Evolutionary conservation across 2,329 filamentous ascomycete species (phyloP).

Genomic region (Claviceps purpurea): DNA sequence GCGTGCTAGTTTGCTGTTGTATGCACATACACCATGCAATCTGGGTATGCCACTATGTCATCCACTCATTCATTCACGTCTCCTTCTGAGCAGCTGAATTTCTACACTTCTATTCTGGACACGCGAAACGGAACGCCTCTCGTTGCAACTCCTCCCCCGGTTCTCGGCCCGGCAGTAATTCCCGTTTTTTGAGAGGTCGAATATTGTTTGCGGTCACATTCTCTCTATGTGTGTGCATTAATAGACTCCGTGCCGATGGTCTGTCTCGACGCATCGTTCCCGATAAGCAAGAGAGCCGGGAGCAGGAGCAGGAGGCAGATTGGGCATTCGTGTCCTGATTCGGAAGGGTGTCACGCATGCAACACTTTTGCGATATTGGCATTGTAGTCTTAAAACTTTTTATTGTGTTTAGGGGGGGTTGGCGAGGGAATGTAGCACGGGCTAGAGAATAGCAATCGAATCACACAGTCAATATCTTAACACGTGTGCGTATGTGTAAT

Average conservation of each 20-base stretch:
- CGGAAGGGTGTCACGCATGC: neutral
- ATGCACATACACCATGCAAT: neutral
- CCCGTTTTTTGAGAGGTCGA: neutral
- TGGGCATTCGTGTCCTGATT: neutral
- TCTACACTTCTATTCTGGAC: slow-evolving; percentile 6
- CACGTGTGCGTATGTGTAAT: neutral
- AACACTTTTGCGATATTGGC: slow-evolving; percentile 1
- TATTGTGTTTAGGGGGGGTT: slow-evolving; percentile 1
- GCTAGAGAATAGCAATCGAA: slow-evolving; percentile 3
- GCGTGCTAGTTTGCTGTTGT: neutral
- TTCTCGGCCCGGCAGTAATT: neutral
- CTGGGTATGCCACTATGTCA: neutral
- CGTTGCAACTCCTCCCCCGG: neutral
- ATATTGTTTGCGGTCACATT: neutral
- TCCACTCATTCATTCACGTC: slow-evolving; percentile 5
- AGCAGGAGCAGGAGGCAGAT: neutral
- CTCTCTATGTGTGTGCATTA: neutral
- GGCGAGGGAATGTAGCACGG: slow-evolving; percentile 3
- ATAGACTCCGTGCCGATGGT: neutral
- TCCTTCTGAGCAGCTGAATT: slow-evolving; percentile 1
- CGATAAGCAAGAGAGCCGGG: too few species aligned
- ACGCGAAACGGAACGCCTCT: neutral
- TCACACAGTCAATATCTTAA: neutral
- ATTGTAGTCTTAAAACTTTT: slow-evolving; percentile 3
- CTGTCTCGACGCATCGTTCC: neutral